These are phyloP conservation scores for Hortaea werneckii DNA, from an alignment of 2,329 filamentous ascomycete species.

Conservation along the genomic window DNA sequence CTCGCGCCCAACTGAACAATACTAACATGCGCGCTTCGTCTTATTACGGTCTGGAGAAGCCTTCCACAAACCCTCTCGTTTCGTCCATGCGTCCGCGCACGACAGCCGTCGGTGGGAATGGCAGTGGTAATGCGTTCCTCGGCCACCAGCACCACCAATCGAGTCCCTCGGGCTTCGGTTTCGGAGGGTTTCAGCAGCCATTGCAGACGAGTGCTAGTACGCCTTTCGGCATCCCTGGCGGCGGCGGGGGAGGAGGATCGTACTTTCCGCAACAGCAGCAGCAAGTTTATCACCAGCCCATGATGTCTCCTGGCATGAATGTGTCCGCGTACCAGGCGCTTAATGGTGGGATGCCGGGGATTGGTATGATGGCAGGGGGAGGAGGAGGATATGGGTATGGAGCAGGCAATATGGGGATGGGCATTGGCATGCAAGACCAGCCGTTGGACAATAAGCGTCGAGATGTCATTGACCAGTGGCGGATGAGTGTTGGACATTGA, in stretches of 20 bases:
- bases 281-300: neutral
- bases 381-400: neutral
- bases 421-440: slow-evolving; percentile 11
- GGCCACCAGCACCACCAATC: slow-evolving; percentile 12
- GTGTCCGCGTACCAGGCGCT: neutral
- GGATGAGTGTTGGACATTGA: slow-evolving; percentile 32
- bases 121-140: slow-evolving; percentile 6
- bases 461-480: slow-evolving; percentile 51
- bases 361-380: neutral
- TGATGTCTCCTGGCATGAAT: slow-evolving; percentile 1
- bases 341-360: slow-evolving; percentile 1
- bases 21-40: slow-evolving; percentile 22
- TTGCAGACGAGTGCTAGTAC: slow-evolving; percentile 7
- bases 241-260: slow-evolving; percentile 5
- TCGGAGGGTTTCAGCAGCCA: slow-evolving; percentile 1
- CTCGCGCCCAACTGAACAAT: slow-evolving; percentile 26
- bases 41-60: slow-evolving; percentile 11
- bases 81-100: slow-evolving; percentile 15
- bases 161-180: slow-evolving; percentile 4
- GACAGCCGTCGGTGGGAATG: neutral
- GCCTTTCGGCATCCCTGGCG: slow-evolving; percentile 9
- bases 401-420: slow-evolving; percentile 8
- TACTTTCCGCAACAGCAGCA: slow-evolving; percentile 3
- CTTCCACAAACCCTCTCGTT: slow-evolving; percentile 11
- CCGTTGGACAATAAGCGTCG: slow-evolving; percentile 42